These are phyloP conservation scores for Omphalea diandra DNA, from an alignment of 441 rosid genomes.

Conservation along the genomic window DNA sequence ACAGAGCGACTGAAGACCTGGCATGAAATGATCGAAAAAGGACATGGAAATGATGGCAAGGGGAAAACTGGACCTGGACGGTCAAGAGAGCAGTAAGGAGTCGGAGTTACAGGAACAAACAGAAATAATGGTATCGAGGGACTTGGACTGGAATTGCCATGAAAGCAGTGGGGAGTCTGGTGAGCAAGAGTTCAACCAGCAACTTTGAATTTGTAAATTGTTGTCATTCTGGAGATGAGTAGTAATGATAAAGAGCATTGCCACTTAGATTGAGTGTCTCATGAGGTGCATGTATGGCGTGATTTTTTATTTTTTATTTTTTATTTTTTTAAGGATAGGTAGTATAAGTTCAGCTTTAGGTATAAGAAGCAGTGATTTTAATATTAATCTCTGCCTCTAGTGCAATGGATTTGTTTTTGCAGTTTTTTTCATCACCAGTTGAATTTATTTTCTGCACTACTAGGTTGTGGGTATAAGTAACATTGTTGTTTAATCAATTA, in stretches of 20 bases:
- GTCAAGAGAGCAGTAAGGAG: conserved; percentile 17
- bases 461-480: background rate
- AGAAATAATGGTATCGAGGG: background rate
- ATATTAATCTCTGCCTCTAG: background rate
- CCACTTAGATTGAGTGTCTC: background rate
- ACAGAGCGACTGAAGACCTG: conserved; percentile 38
- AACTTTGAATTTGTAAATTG: conserved; percentile 14
- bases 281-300: background rate
- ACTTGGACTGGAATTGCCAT: background rate
- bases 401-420: background rate
- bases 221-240: background rate
- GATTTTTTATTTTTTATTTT: too few species aligned
- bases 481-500: background rate
- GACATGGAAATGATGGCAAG: conserved; percentile 41
- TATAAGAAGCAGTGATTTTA: background rate
- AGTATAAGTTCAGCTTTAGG: background rate
- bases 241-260: background rate
- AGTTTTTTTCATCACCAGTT: background rate
- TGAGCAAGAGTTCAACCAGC: conserved; percentile 31
- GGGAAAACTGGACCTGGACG: conserved; percentile 25
- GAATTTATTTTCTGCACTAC: background rate
- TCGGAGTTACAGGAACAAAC: background rate
- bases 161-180: background rate
- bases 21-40: conserved; percentile 43
- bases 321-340: background rate